phyloP scores from a whole-genome alignment of 129 eudicot genomes.

The Flaveria trinervia region DNA sequence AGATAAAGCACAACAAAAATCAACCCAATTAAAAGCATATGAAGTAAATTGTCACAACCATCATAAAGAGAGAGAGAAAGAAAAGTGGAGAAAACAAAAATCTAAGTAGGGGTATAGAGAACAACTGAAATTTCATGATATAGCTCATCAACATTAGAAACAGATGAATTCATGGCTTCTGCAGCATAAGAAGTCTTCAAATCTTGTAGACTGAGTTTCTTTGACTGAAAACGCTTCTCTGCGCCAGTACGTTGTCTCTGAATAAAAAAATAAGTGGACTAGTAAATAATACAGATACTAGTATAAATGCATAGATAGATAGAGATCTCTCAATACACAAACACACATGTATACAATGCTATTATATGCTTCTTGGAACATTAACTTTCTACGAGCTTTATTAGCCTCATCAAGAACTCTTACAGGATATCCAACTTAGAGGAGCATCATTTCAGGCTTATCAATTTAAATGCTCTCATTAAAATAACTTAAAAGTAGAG shows the following conservation, averaged over 20 bases:
- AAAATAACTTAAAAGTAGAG: not conserved
- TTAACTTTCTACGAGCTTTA: not conserved
- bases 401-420: not conserved
- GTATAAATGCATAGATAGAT: not conserved
- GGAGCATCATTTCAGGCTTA: not conserved
- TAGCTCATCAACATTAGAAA: conserved; percentile 72
- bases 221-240: conserved; percentile 51
- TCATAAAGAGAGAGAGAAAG: not conserved
- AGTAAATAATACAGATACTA: not conserved
- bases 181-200: conserved; percentile 50
- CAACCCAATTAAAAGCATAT: not conserved
- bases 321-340: too few relatives aligned
- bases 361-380: not conserved
- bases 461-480: not conserved
- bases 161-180: conserved; percentile 51
- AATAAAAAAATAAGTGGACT: not conserved
- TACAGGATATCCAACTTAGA: not conserved
- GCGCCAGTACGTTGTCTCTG: conserved; percentile 63
- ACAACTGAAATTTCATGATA: conserved; percentile 69
- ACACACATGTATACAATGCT: not conserved
- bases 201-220: conserved; percentile 53
- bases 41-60: conserved; percentile 1
- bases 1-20: not conserved
- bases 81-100: not conserved
- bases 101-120: conserved; percentile 20